A percentile compares a stretch with the other conserved stretches of the same genome.
phyloP scores from a whole-genome alignment of 2,329 filamentous ascomycete species.

The Aspergillus puulaauensis region DNA sequence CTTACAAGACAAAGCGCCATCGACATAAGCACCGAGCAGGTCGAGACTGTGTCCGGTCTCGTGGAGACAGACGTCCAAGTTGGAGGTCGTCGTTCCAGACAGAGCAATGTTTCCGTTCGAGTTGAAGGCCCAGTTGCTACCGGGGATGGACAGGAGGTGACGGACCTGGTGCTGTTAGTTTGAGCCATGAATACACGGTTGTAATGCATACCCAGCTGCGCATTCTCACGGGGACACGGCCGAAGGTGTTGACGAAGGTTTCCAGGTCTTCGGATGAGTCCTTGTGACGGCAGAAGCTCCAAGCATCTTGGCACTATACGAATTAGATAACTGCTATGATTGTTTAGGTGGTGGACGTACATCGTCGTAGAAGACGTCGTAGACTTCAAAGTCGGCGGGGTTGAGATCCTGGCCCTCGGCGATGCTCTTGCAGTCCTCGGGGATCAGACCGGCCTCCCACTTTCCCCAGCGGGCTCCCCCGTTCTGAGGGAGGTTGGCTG shows the following conservation, averaged over 20 bases:
- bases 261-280: background rate
- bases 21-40: conserved; percentile 5
- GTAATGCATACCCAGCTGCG: conserved; percentile 7
- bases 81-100: background rate
- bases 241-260: conserved; percentile 1
- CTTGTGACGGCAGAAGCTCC: conserved; percentile 7
- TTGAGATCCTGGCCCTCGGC: conserved; percentile 3
- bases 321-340: background rate
- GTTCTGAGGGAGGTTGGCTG: background rate
- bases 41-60: conserved; percentile 9
- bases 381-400: conserved; percentile 10
- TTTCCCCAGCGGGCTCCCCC: background rate
- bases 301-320: conserved; percentile 3
- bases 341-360: background rate
- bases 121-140: conserved; percentile 6
- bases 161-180: background rate
- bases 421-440: conserved; percentile 10
- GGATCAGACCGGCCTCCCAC: conserved; percentile 5
- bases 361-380: conserved; percentile 5
- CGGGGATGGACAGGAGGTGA: conserved; percentile 7
- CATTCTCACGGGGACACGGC: conserved; percentile 4
- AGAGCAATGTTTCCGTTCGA: conserved; percentile 8
- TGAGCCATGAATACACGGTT: fast-evolving
- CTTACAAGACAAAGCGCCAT: background rate
- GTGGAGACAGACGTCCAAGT: conserved; percentile 6